A percentile compares a stretch with the other conserved stretches of the same genome.
Conservation (phyloP, 2,329 filamentous ascomycete genomes). For the Hypoxylon sp. region DNA sequence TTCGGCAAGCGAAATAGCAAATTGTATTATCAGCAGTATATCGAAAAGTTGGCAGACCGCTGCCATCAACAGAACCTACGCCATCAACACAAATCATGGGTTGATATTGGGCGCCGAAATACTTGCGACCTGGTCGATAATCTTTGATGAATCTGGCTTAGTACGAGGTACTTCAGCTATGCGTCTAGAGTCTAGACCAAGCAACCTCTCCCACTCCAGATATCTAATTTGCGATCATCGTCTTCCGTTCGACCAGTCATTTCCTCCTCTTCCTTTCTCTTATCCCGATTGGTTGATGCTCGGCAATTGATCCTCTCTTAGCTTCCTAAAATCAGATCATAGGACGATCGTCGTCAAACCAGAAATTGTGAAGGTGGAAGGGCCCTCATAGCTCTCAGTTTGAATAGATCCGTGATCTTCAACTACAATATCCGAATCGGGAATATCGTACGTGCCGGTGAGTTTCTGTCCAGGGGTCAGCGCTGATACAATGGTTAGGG, state of each 20-base stretch:
- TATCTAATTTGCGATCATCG: not conserved
- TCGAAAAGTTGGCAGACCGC: not conserved
- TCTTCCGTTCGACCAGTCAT: not conserved
- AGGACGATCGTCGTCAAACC: slow-evolving; percentile 11
- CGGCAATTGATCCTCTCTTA: not conserved
- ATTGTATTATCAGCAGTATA: slow-evolving; percentile 1
- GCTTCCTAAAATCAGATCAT: not conserved
- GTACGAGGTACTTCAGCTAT: not conserved
- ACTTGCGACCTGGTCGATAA: not conserved
- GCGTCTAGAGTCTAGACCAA: not conserved
- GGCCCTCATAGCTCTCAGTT: slow-evolving; percentile 6
- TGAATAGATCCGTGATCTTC: slow-evolving; percentile 4
- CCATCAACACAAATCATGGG: slow-evolving; percentile 2
- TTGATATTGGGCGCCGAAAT: slow-evolving; percentile 4
- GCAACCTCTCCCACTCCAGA: not conserved
- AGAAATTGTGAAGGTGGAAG: slow-evolving; percentile 4
- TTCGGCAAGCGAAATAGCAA: not conserved
- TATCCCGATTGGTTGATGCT: slow-evolving; percentile 5
- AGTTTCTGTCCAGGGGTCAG: slow-evolving; percentile 11
- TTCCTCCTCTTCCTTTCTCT: not conserved
- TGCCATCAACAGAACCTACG: not conserved
- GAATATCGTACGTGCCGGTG: slow-evolving; percentile 7
- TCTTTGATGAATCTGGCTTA: not conserved
- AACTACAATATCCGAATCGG: slow-evolving; percentile 8
- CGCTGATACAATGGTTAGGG: not conserved